phyloP scores from a whole-genome alignment of 2,329 filamentous ascomycete species.

The Orbilia ellipsospora region DNA sequence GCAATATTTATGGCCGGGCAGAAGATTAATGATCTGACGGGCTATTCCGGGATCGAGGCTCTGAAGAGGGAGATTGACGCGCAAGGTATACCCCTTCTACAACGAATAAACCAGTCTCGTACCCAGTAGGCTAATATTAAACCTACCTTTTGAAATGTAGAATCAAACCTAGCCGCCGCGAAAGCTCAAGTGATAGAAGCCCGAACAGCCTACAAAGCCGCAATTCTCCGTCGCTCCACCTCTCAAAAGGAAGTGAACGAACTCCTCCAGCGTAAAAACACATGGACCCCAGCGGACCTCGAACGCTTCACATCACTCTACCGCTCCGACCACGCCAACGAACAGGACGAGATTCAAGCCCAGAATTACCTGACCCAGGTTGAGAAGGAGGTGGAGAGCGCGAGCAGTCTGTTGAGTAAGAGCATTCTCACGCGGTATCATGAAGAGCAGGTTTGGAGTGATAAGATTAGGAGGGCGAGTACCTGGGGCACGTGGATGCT shows the following conservation, averaged over 20 bases:
- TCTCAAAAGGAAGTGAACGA: conserved; percentile 97
- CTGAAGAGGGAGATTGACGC: conserved; percentile 81
- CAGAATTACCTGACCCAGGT: conserved; percentile 78
- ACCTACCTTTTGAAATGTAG: conserved; percentile 62
- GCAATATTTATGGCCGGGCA: conserved; percentile 87
- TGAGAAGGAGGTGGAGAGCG: conserved; percentile 82
- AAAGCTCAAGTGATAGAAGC: conserved; percentile 76
- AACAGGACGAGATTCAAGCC: conserved; percentile 80
- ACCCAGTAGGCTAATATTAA: conserved; percentile 14
- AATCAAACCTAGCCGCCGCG: conserved; percentile 69
- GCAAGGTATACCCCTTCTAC: conserved; percentile 66
- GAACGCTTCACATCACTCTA: conserved; percentile 95
- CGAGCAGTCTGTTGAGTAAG: conserved; percentile 78
- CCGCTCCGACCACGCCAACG: conserved; percentile 90
- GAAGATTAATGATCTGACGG: conserved; percentile 91
- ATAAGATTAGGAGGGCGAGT: conserved; percentile 93
- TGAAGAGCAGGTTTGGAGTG: conserved; percentile 99
- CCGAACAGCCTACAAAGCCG: conserved; percentile 81
- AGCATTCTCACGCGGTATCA: conserved; percentile 92
- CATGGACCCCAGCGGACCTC: conserved; percentile 85
- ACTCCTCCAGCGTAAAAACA: conserved; percentile 90
- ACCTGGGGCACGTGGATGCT: conserved; percentile 99
- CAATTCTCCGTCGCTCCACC: conserved; percentile 81
- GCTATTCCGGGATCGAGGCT: conserved; percentile 89
- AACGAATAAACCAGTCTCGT: no score